These are phyloP conservation scores for Clonostachys rosea DNA, from an alignment of 2,329 filamentous ascomycete species.

Conservation along the genomic window DNA sequence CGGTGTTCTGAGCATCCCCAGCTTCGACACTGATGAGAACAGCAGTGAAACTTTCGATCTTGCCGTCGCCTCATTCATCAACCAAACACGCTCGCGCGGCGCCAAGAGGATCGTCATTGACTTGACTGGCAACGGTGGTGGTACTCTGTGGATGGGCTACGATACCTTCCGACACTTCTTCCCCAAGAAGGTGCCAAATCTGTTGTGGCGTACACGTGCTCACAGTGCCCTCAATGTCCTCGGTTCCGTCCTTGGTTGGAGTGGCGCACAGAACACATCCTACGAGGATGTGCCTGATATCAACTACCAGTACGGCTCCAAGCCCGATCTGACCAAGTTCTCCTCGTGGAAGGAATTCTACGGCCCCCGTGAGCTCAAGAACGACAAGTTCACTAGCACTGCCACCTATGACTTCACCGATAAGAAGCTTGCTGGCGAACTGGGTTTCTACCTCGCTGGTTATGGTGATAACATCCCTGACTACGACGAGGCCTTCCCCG, in stretches of 20 bases:
- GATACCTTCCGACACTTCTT: neutral
- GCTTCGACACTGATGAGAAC: neutral
- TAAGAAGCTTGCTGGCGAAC: slow-evolving; percentile 29
- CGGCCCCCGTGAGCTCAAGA: neutral
- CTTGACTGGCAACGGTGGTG: neutral
- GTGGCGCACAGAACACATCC: too few species aligned
- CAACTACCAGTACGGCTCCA: too few species aligned
- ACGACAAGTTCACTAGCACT: neutral
- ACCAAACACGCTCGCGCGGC: neutral
- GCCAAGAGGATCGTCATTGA: neutral
- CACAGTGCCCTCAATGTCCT: too few species aligned
- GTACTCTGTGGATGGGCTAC: neutral
- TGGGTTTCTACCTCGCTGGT: slow-evolving; percentile 33
- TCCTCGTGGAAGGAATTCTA: neutral
- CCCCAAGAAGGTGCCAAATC: neutral
- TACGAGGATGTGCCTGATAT: too few species aligned
- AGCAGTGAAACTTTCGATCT: neutral
- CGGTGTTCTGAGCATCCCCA: neutral
- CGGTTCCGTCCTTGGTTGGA: too few species aligned
- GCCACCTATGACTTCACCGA: slow-evolving; percentile 1
- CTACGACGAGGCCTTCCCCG: slow-evolving; percentile 18
- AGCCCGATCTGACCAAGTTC: too few species aligned
- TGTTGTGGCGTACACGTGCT: too few species aligned
- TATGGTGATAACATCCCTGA: slow-evolving; percentile 20
- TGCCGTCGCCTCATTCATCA: neutral